Base-by-base conservation (phyloP, 2,329 filamentous ascomycete species). In the Lachnellula hyalina region DNA sequence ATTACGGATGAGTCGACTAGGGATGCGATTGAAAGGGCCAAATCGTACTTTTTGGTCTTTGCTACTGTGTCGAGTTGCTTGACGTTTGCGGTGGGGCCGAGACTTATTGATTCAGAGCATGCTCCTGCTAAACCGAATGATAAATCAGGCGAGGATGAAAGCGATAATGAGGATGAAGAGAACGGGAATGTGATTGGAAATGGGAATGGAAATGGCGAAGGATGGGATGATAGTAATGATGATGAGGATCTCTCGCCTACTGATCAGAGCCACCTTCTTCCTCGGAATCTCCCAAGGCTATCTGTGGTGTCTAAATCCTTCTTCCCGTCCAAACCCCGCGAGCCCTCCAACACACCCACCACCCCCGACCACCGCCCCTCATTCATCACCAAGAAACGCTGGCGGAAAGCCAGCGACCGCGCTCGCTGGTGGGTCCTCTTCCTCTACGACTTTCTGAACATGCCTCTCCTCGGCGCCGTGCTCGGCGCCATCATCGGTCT, bases 21-120 rank as follows among this genome's bases (percentile, higher is more conserved):
- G 2, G 71, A 72, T 3, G 81, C 80, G 0, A 72, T 86, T 12
- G 75, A 80, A 51, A 74, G 84, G 9, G 83, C 83, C 6, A 82
- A 85, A 64, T 81, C 80, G 14, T 87, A 85, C 67, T 86, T 87
- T 63, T 70, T 87, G 3, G 78, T 87, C 55, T 86, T 83, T 59
- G 78, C 83, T 3, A 85, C 85, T 52, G 74, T 87, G 9, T 78
- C 77, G 42, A 85, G 83, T 63, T 81, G 78, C 51, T 69, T 87
- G 55, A 86, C 83, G 0, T 87, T 87, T 65, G 81, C 81, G 0
- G 71, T 87, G 3, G 84, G 83, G 0, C 83, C 84, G 0, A 72
- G 76, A 12, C 71, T 87, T 40, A 74, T 87, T 47, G 78, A 80
- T 59, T 68, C 66, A 0, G 72, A 74, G 53, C 65, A 72, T 49